These are phyloP conservation scores for Pythium volutum DNA, from an alignment of 352 stramenopile genomes.

Conservation along the genomic window DNA sequence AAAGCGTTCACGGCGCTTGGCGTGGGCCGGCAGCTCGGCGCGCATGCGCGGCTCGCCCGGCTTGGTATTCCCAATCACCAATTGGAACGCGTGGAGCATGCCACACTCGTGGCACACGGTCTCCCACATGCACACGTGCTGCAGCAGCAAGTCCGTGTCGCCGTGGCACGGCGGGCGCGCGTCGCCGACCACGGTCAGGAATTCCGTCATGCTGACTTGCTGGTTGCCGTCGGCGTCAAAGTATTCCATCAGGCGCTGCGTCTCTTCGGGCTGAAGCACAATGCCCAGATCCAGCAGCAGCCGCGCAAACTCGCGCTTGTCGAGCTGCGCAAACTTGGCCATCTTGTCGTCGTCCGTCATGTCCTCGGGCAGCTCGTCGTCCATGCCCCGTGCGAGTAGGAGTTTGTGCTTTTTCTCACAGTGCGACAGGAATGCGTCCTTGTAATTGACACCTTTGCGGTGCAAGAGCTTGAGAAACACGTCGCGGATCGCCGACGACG, in stretches of 20 bases:
- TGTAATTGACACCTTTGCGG: slow-evolving; percentile 85
- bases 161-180: slow-evolving; percentile 64
- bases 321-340: slow-evolving; percentile 46
- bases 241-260: slow-evolving; percentile 78
- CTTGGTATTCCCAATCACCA: slow-evolving; percentile 57
- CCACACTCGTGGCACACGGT: slow-evolving; percentile 89
- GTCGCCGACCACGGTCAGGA: slow-evolving; percentile 82
- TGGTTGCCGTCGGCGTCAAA: slow-evolving; percentile 79
- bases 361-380: slow-evolving; percentile 59
- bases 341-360: slow-evolving; percentile 67
- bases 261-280: slow-evolving; percentile 75
- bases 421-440: slow-evolving; percentile 68
- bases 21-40: slow-evolving; percentile 64
- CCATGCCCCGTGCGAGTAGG: slow-evolving; percentile 43
- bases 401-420: slow-evolving; percentile 59
- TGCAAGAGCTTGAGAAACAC: slow-evolving; percentile 91
- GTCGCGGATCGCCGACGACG: slow-evolving; percentile 82
- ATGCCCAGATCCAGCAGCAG: slow-evolving; percentile 75
- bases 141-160: slow-evolving; percentile 72
- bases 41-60: slow-evolving; percentile 43
- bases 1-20: slow-evolving; percentile 60
- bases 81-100: slow-evolving; percentile 89
- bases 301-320: slow-evolving; percentile 46
- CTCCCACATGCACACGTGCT: slow-evolving; percentile 89
- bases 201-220: slow-evolving; percentile 71